phyloP scores from a whole-genome alignment of 2,329 filamentous ascomycete genomes.

The Nemania diffusa region DNA sequence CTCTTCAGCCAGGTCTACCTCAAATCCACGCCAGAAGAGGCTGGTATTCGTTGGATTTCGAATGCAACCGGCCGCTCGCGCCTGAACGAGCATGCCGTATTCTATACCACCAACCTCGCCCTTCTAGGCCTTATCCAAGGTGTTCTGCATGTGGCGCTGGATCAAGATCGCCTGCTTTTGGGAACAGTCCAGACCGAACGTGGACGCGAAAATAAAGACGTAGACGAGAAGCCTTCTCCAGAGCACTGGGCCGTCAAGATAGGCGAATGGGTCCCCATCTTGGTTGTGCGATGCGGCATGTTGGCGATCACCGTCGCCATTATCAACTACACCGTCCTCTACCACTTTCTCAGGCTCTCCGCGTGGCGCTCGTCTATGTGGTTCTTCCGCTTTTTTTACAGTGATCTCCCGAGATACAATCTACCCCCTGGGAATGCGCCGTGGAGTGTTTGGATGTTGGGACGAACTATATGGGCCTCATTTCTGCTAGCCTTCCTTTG shows the following conservation, averaged over 20 bases:
- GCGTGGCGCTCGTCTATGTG: slow-evolving; percentile 77
- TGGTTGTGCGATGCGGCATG: slow-evolving; percentile 43
- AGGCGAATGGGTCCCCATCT: slow-evolving; percentile 54
- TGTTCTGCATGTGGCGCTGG: slow-evolving; percentile 73
- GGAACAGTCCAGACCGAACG: slow-evolving; percentile 49
- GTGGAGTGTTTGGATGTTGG: slow-evolving; percentile 65
- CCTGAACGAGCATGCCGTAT: slow-evolving; percentile 88
- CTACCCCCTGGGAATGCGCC: slow-evolving; percentile 68
- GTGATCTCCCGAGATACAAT: slow-evolving; percentile 74
- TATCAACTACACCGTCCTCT: slow-evolving; percentile 64
- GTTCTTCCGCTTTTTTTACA: slow-evolving; percentile 78
- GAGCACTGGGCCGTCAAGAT: slow-evolving; percentile 50
- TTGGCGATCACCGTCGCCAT: slow-evolving; percentile 53
- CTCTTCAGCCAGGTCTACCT: slow-evolving; percentile 85
- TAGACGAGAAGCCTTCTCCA: not conserved
- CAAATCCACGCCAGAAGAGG: slow-evolving; percentile 69
- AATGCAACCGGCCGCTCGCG: slow-evolving; percentile 74
- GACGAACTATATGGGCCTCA: slow-evolving; percentile 69
- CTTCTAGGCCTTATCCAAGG: slow-evolving; percentile 77
- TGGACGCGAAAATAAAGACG: slow-evolving; percentile 41
- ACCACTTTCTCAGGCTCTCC: slow-evolving; percentile 70
- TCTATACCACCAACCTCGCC: slow-evolving; percentile 76
- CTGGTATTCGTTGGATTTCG: slow-evolving; percentile 78
- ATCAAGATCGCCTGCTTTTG: slow-evolving; percentile 75
- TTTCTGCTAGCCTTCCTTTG: slow-evolving; percentile 77